phyloP scores from a whole-genome alignment of 176 grass and related monocot species.

The Musa acuminata region DNA sequence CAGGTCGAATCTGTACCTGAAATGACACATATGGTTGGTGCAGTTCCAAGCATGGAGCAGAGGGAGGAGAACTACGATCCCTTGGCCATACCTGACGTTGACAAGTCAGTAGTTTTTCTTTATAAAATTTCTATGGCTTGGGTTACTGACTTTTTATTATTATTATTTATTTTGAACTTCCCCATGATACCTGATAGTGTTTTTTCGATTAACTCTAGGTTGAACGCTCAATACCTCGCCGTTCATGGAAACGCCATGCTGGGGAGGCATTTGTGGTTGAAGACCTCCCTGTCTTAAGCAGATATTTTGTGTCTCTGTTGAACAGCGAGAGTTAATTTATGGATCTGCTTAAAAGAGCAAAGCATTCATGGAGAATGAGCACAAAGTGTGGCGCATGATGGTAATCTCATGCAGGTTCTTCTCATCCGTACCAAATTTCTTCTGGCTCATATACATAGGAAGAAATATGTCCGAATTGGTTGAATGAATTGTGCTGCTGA shows the following conservation, averaged over 20 bases:
- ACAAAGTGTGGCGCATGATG: background rate
- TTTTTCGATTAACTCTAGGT: conserved; percentile 29
- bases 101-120: conserved; percentile 42
- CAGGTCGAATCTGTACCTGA: conserved; percentile 60
- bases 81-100: conserved; percentile 68
- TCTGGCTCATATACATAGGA: too few species aligned
- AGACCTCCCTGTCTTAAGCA: conserved; percentile 48
- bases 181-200: background rate
- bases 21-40: conserved; percentile 28
- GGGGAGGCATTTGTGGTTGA: conserved; percentile 78
- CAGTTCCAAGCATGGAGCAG: conserved; percentile 49
- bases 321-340: background rate
- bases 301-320: too few species aligned
- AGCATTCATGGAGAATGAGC: background rate
- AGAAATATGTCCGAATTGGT: too few species aligned
- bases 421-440: too few species aligned
- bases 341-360: background rate
- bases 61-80: conserved; percentile 87
- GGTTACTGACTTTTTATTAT: background rate
- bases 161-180: background rate
- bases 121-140: background rate
- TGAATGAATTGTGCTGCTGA: too few species aligned
- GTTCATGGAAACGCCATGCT: conserved; percentile 77
- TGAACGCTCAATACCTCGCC: conserved; percentile 73
- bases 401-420: background rate